Evolutionary conservation across 2,329 filamentous ascomycete genomes (phyloP), one percentile per base, ranked within the genome.

Genomic region (Cercospora sojina): DNA sequence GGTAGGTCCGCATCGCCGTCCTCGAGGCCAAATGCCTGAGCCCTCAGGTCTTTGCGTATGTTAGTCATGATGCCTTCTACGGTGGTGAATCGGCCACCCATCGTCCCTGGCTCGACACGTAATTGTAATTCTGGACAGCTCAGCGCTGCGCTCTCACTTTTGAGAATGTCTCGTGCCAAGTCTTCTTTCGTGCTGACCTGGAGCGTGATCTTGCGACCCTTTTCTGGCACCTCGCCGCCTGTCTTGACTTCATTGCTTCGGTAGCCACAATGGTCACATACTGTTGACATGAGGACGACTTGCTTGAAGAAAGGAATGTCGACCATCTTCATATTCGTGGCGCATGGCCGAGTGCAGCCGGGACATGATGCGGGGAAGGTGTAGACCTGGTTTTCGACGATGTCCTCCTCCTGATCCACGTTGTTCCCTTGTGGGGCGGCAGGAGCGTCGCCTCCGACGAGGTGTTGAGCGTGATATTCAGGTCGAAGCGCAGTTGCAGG

Each of bases 291-390:
- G 74, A 99, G 85, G 47, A 97, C 89, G 3, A 99, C 95, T 77
- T 98, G 92, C 81, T 97, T 96, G 83, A 99, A 99, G 81, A 97
- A 91, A 0, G 95, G 95, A 69, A 99, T 97, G 75, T 96, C 92
- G 65, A 98, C 92, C 90, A 97, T 96, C 83, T 97, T 97, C 92
- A 97, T 97, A 80, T 97, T 93, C 9, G 96, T 96, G 3, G 88
- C 88, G 80, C 93, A 97, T 4, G 88, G 82, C 79, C 91, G 91
- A 75, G 89, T 89, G 83, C 95, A 99, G 68, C 92, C 94, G 0
- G 95, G 95, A 79, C 95, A 99, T 65, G 88, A 91, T 6, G 93
- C 90, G 2, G 94, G 94, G 81, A 99, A 95, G 66, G 88, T 89
- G 83, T 98, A 98, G 29, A 97, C 91, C 78, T 97, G 90, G 77